phyloP scores from a whole-genome alignment of 177 flowering plant genomes.

The Vitis hybrid region DNA sequence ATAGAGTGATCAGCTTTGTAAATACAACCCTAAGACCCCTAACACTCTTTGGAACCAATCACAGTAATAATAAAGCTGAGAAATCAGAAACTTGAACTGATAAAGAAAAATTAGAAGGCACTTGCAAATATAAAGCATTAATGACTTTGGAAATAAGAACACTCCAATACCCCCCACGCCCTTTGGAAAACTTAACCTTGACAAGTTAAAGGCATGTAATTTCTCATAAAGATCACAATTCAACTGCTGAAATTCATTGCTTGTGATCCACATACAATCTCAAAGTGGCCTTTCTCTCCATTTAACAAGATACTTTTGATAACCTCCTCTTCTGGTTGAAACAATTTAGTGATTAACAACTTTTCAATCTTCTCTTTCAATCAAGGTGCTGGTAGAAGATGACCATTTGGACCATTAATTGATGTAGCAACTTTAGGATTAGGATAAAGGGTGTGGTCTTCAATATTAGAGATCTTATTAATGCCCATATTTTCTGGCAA shows the following conservation, averaged over 20 bases:
- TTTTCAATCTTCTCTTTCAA: slow-evolving; percentile 3
- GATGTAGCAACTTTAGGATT: neutral
- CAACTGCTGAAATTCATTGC: neutral
- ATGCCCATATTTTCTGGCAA: slow-evolving; percentile 1
- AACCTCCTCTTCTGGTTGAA: neutral
- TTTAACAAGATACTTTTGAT: neutral
- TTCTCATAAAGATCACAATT: neutral
- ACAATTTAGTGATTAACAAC: neutral
- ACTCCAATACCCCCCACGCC: neutral
- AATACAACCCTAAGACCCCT: too few species aligned
- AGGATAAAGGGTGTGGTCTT: neutral
- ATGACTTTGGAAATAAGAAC: too few species aligned
- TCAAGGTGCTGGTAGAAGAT: neutral
- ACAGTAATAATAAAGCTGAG: too few species aligned
- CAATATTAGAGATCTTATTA: neutral
- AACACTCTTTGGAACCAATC: too few species aligned
- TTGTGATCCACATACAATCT: neutral
- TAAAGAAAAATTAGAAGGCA: too few species aligned
- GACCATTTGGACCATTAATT: too few species aligned
- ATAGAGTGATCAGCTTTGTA: too few species aligned
- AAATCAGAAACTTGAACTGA: too few species aligned
- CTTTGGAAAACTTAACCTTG: neutral
- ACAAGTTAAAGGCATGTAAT: neutral
- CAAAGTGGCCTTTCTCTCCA: neutral
- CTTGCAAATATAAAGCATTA: too few species aligned